Evolutionary conservation across 768 basidiomycete genomes (phyloP), one percentile per base, ranked within the genome.

Genomic region (Auriscalpium vulgare): DNA sequence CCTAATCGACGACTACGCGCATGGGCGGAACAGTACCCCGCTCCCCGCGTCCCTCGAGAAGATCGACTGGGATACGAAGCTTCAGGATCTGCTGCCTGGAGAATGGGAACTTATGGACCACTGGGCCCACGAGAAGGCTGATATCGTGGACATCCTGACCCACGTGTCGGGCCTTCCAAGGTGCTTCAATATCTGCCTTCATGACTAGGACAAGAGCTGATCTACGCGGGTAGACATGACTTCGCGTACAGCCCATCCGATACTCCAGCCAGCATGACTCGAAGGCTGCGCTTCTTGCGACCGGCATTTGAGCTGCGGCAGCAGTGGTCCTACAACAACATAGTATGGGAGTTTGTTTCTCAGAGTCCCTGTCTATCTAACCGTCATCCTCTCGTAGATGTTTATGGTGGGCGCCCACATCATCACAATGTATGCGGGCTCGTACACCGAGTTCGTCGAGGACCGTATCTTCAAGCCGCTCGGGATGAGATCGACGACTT

Each of bases 381-480:
- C 16, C 37, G 9, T 8, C 8, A 16, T 46, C 16, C 16, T 1
- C 11, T 4, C 10, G n/a, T 44, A 77, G 74, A 74, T 77, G 72
- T 78, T 67, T 54, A 66, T 69, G 52, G 59, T 69, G 0, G 68
- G 57, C 5, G 54, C 69, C 1, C 62, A 76, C 49, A 59, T 78
- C 16, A 53, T 78, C 34, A 56, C 65, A 6, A 65, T 51, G 34
- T 73, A 74, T 50, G 51, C 72, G 0, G 69, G 63, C 10, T 62
- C 63, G 45, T 78, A 74, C 57, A 59, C 63, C 7, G 63, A 68
- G 2, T 80, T 77, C 47, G 73, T 77, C 10, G 61, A 68, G 29
- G 66, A 70, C 36, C 75, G 76, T 8, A 68, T 79, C 10, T 70
- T 77, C 40, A 29, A 53, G 0, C 74, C 75, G 1, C 59, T 79